Conservation (phyloP, 352 stramenopile species). For the Phytophthora ohioensis region DNA sequence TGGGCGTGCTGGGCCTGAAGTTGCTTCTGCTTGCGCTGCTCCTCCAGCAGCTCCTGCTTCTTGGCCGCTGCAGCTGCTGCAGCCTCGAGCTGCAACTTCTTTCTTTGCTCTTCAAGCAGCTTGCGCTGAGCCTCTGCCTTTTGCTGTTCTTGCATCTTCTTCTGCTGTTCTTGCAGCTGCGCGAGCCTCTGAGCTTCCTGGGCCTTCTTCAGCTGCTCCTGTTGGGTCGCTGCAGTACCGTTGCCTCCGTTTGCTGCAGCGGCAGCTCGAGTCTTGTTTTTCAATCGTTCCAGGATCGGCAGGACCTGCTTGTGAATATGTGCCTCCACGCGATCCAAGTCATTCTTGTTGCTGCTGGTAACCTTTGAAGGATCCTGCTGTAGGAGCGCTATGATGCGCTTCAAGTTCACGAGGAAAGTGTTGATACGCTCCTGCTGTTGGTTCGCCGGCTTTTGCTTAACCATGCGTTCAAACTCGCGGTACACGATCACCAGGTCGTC, state of each 20-base stretch:
- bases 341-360: slow-evolving; percentile 80
- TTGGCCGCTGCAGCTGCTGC: slow-evolving; percentile 61
- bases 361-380: slow-evolving; percentile 84
- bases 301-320: slow-evolving; percentile 89
- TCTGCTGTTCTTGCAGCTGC: slow-evolving; percentile 72
- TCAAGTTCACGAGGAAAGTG: slow-evolving; percentile 82
- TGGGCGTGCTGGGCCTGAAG: slow-evolving; percentile 64
- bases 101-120: slow-evolving; percentile 72
- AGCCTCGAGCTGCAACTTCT: slow-evolving; percentile 75
- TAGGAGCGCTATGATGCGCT: slow-evolving; percentile 81
- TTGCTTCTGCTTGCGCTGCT: slow-evolving; percentile 62
- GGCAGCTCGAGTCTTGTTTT: slow-evolving; percentile 69
- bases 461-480: slow-evolving; percentile 87
- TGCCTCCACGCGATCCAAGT: slow-evolving; percentile 82
- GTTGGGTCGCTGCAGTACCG: slow-evolving; percentile 38
- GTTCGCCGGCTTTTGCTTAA: slow-evolving; percentile 81
- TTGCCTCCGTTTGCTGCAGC: slow-evolving; percentile 21
- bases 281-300: slow-evolving; percentile 77
- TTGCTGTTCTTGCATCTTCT: slow-evolving; percentile 75
- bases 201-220: slow-evolving; percentile 73
- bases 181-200: slow-evolving; percentile 67
- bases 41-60: slow-evolving; percentile 67
- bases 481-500: slow-evolving; percentile 86
- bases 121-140: slow-evolving; percentile 73
- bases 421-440: slow-evolving; percentile 87